phyloP scores from a whole-genome alignment of 1,139 yeast species.

The Geotrichum reessii region DNA sequence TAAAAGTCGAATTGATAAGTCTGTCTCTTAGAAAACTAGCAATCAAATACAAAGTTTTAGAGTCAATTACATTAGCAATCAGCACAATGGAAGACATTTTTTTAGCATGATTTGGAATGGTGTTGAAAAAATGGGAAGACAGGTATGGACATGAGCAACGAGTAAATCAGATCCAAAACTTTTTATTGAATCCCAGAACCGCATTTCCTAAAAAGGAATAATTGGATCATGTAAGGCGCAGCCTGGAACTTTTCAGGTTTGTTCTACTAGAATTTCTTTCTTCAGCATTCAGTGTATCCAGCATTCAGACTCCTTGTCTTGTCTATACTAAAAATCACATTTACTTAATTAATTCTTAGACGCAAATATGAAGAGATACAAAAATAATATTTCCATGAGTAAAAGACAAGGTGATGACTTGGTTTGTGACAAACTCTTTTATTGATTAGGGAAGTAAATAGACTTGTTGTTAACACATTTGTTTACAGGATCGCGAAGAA shows the following conservation, averaged over 20 bases:
- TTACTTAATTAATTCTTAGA: neutral
- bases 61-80: constrained; percentile 12
- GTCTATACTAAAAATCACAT: neutral
- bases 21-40: constrained; percentile 11
- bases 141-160: neutral
- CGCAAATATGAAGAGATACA: neutral
- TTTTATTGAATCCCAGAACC: no score
- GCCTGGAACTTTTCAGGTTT: neutral
- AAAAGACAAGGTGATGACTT: neutral
- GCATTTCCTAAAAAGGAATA: neutral
- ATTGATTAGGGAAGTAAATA: neutral
- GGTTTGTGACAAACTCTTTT: neutral
- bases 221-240: neutral
- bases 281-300: neutral
- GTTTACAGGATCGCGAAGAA: neutral
- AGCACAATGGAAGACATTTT: constrained; percentile 13
- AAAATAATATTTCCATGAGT: neutral
- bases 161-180: neutral
- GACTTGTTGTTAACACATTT: neutral
- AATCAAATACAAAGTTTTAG: constrained; percentile 9
- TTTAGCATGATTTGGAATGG: neutral
- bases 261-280: neutral
- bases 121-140: neutral
- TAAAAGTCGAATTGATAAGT: constrained; percentile 2
- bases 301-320: neutral